Percentiles rank a stretch among this genome's conserved stretches.
Conservation (phyloP, 352 stramenopile genomes). For the Salisapilia sapeloensis region DNA sequence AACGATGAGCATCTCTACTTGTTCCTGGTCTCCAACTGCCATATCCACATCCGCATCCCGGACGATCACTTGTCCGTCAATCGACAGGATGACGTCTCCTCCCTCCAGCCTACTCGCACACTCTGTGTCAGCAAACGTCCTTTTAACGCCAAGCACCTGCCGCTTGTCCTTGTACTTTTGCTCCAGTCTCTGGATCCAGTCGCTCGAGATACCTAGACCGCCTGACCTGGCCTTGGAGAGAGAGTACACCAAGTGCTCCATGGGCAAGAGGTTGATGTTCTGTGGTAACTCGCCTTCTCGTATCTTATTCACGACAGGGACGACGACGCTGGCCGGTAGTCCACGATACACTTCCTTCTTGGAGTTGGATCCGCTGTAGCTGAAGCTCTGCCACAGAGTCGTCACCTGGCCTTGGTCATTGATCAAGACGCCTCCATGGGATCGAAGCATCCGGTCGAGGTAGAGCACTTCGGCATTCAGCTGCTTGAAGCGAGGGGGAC, state of each 20-base stretch:
- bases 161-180: slow-evolving; percentile 62
- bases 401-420: slow-evolving; percentile 48
- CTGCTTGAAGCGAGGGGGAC: slow-evolving; percentile 71
- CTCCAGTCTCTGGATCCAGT: slow-evolving; percentile 75
- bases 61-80: slow-evolving; percentile 59
- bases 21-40: slow-evolving; percentile 24
- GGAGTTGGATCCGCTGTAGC: slow-evolving; percentile 59
- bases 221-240: slow-evolving; percentile 70
- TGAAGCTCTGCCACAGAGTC: slow-evolving; percentile 76
- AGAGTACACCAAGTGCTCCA: slow-evolving; percentile 67
- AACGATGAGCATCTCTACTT: slow-evolving; percentile 49
- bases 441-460: slow-evolving; percentile 81
- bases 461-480: slow-evolving; percentile 75
- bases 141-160: slow-evolving; percentile 78
- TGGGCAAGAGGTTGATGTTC: slow-evolving; percentile 43
- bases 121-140: slow-evolving; percentile 45
- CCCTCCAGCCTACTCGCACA: slow-evolving; percentile 51
- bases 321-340: slow-evolving; percentile 42
- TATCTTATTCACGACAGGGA: slow-evolving; percentile 42
- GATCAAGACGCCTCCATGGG: slow-evolving; percentile 74
- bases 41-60: slow-evolving; percentile 67
- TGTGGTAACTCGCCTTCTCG: slow-evolving; percentile 17
- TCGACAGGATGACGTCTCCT: slow-evolving; percentile 70
- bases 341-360: slow-evolving; percentile 77
- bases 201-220: slow-evolving; percentile 66